Evolutionary conservation across 140 eudicot species (phyloP), one percentile per base, ranked within the genome.

Genomic region (Bidens hawaiensis): DNA sequence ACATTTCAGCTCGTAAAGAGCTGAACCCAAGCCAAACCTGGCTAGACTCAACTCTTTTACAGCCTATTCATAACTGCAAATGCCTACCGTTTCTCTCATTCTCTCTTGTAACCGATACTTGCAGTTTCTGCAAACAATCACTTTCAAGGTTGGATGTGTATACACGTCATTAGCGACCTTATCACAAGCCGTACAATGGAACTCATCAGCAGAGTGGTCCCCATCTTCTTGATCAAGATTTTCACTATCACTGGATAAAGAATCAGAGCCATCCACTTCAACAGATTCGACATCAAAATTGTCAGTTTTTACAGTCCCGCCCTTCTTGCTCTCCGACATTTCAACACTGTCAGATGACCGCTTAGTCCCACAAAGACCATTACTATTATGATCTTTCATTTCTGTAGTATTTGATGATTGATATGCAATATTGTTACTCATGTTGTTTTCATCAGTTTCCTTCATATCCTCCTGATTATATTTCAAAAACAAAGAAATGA

Each of bases 151-250:
- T 4, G 93, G 95, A 78, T 87, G 95, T 26, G 68, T 66, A 40
- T 78, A 75, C 30, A 83, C 76, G 19, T 83, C 82, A 65, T 58
- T 42, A 40, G 82, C 73, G 68, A 70, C 70, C 64, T 75, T 79
- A 55, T 71, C 80, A 74, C 95, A 87, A 71, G 77, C 86, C 5
- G 95, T 87, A 69, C 95, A 87, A 62, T 40, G 63, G 6, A 78
- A 81, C 25, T 60, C 77, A 15, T 67, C 81, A 43, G 33, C 16
- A 23, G 16, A 31, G 30, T 9, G 42, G 25, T 62, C 69, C 27
- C 45, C 69, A 47, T 65, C 56, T 33, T 21, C 59, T 70, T 60
- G 69, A 70, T 75, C 82, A 52, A 21, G 42, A 13, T 38, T 49
- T 66, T 52, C 77, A 51, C 54, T 60, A 22, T n/a, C 60, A 45